A percentile compares a stretch with the other conserved stretches of the same genome.
These are phyloP conservation scores for Hura crepitans DNA, from an alignment of 441 rosid species.

Conservation along the genomic window DNA sequence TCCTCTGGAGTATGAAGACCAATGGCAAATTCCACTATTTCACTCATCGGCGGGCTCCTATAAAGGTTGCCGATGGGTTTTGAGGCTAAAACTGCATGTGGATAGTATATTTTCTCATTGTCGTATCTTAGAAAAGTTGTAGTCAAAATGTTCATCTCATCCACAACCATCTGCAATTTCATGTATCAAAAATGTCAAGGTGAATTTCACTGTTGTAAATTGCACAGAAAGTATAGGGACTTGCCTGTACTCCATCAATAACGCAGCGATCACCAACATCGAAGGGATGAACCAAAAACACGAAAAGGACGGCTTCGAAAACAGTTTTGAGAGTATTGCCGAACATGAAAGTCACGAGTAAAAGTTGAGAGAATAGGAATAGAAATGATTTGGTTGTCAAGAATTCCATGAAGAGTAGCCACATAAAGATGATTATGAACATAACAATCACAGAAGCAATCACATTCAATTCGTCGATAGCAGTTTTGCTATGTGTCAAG, in stretches of 20 bases:
- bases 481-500: conserved; percentile 58
- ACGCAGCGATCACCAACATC: conserved; percentile 64
- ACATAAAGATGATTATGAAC: conserved; percentile 29
- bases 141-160: conserved; percentile 49
- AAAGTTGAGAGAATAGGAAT: conserved; percentile 45
- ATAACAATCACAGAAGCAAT: conserved; percentile 34
- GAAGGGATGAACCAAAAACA: conserved; percentile 56
- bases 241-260: conserved; percentile 52
- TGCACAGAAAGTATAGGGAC: too few species aligned
- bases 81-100: conserved; percentile 38
- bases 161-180: conserved; percentile 46
- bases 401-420: conserved; percentile 42
- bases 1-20: conserved; percentile 43
- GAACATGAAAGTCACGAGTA: conserved; percentile 45
- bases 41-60: conserved; percentile 57
- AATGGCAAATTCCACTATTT: conserved; percentile 39
- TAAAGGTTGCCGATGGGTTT: conserved; percentile 51
- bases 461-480: conserved; percentile 57
- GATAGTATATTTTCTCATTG: conserved; percentile 50
- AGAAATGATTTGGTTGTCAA: conserved; percentile 39
- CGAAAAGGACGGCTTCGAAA: conserved; percentile 61
- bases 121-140: conserved; percentile 45
- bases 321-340: conserved; percentile 46
- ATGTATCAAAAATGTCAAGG: conserved; percentile 4
- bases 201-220: too few species aligned